Conservation (phyloP, 2,329 filamentous ascomycete genomes). For the Paecilomyces sp. region DNA sequence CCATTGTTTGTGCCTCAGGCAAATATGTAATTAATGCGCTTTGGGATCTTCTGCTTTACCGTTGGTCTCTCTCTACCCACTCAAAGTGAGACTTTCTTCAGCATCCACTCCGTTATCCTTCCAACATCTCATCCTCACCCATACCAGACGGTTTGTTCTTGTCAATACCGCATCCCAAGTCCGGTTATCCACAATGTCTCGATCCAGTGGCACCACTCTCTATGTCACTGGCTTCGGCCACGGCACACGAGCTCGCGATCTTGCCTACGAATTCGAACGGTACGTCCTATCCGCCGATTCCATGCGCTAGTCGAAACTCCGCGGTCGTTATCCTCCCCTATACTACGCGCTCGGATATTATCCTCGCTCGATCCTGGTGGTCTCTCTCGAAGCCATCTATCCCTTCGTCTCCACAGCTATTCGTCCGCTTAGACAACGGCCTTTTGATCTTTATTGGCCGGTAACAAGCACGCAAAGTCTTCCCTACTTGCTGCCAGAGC, state of each 20-base stretch:
- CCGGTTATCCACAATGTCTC: constrained; percentile 64
- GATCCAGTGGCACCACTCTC: constrained; percentile 77
- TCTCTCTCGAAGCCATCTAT: constrained; percentile 12
- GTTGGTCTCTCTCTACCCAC: not conserved
- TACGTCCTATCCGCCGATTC: constrained; percentile 63
- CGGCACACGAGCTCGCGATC: constrained; percentile 95
- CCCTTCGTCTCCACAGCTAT: constrained; percentile 5
- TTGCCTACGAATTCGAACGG: constrained; percentile 99
- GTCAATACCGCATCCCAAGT: not conserved
- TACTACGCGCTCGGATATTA: constrained; percentile 14
- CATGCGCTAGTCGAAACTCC: constrained; percentile 36
- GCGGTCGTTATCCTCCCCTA: constrained; percentile 19
- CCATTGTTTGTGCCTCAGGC: not conserved
- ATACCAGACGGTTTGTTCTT: not conserved
- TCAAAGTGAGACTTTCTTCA: not conserved
- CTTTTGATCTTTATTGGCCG: not conserved
- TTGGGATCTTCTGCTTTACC: not conserved
- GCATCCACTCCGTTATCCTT: constrained; percentile 6
- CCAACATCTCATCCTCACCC: constrained; percentile 5
- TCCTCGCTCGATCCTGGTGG: constrained; percentile 24
- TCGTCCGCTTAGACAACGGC: constrained; percentile 5
- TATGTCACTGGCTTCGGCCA: constrained; percentile 99
- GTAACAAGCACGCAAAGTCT: not conserved
- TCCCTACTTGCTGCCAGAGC: not conserved
- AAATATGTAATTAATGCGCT: not conserved